Base-by-base conservation (phyloP, 2,329 filamentous ascomycete species). In the Shiraia bambusicola region DNA sequence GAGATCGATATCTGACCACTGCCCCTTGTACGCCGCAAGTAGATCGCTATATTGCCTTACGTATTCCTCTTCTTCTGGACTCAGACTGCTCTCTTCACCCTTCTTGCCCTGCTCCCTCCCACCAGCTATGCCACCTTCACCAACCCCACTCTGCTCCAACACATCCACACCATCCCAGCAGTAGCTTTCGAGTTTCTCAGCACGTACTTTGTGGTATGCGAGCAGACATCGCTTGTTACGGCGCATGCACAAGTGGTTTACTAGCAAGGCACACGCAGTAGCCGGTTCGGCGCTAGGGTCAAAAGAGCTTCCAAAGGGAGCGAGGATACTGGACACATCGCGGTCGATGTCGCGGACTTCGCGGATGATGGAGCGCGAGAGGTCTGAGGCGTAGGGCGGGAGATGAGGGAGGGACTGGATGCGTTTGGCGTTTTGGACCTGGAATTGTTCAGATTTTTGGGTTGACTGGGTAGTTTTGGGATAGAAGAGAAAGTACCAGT, bases 1-100 rank as follows among this genome's bases (percentile, higher is more conserved):
- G 40, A 98, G 75, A 69, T 98, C 93, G 54, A 98, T 87, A 66
- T 98, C 93, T 14, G 92, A 97, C 92, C 92, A 98, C 61, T 95
- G 90, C 1, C 93, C 93, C 68, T 98, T 98, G 71, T 94, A 96
- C 2, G 90, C 88, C n/a, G 92, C 89, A 40, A 98, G 74, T 53
- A 98, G 76, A 61, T 98, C 91, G 52, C 86, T 85, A 64, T 96
- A 98, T 61, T 91, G 86, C 46, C 92, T 80, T 42, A 95, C 87
- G 63, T 96, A 98, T 58, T 97, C 93, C 68, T 96, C 91, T 68
- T 98, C 93, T 66, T 97, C 92, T 0, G 93, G 91, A 59, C 90
- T 95, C 45, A 97, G 73, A 59, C 87, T 92, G 73, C 85, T 92
- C 45, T 83, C 68, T 28, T 66, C 82, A 17, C 70, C 74, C 42